These are phyloP conservation scores for Penicillium herquei DNA, from an alignment of 495 filamentous ascomycete genomes.

Conservation along the genomic window DNA sequence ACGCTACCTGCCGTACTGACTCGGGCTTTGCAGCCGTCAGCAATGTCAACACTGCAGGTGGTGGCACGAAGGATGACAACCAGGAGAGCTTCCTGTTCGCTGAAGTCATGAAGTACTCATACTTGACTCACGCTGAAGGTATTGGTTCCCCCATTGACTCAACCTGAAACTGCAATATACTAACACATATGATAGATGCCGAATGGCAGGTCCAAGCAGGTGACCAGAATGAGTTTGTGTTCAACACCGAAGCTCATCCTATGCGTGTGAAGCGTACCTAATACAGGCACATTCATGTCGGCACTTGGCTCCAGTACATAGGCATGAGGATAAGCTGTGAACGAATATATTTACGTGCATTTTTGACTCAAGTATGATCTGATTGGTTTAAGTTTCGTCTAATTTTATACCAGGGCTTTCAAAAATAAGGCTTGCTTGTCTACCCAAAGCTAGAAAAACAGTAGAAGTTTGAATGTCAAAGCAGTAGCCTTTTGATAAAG, in stretches of 20 bases:
- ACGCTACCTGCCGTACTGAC: conserved; percentile 57
- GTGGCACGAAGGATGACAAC: conserved; percentile 63
- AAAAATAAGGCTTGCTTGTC: too few species aligned
- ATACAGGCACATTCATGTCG: not conserved
- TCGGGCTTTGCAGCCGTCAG: conserved; percentile 65
- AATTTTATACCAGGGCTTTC: not conserved
- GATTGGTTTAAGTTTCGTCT: not conserved
- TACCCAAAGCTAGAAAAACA: too few species aligned
- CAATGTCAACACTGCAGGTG: conserved; percentile 63
- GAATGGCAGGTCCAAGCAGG: conserved; percentile 64
- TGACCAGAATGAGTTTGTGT: conserved; percentile 65
- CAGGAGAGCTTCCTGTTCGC: conserved; percentile 92
- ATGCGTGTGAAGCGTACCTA: conserved; percentile 49
- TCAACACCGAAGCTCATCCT: conserved; percentile 85
- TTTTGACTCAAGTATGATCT: too few species aligned
- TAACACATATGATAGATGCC: conserved; percentile 44
- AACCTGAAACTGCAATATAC: not conserved
- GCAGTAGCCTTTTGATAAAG: too few species aligned
- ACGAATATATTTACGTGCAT: not conserved
- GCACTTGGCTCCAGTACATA: conserved; percentile 13
- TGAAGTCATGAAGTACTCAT: conserved; percentile 85
- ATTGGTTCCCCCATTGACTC: not conserved
- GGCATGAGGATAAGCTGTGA: not conserved
- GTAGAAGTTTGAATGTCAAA: too few species aligned
- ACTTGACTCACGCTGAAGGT: conserved; percentile 59